Conservation (phyloP, 73 alveolate species). For the Paramecium bursaria region DNA sequence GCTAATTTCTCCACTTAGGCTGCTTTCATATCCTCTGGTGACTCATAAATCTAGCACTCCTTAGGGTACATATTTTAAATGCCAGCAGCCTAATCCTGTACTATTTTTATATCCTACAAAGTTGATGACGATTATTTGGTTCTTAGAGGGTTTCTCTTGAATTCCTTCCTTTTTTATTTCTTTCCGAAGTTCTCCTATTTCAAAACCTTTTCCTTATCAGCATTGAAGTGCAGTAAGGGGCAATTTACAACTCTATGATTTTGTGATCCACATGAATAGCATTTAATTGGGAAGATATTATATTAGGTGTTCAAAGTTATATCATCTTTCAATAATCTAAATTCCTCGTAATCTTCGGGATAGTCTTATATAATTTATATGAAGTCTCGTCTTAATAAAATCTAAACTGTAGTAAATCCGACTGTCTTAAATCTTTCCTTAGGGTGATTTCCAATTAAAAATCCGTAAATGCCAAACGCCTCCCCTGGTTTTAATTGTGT, state of each 20-base stretch:
- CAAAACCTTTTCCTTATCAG: slow-evolving; percentile 48
- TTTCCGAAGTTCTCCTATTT: slow-evolving; percentile 7
- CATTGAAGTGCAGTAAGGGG: slow-evolving; percentile 59
- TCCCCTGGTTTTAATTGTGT: slow-evolving; percentile 22
- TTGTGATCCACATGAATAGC: slow-evolving; percentile 54
- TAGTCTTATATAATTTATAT: slow-evolving; percentile 47
- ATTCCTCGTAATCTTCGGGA: slow-evolving; percentile 62
- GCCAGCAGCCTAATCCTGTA: too few relatives aligned
- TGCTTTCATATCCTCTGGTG: too few relatives aligned
- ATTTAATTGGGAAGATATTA: slow-evolving; percentile 19
- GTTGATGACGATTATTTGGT: too few relatives aligned
- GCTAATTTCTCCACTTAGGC: too few relatives aligned
- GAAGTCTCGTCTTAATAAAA: slow-evolving; percentile 56
- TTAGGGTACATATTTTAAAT: too few relatives aligned
- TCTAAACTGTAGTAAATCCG: slow-evolving; percentile 61
- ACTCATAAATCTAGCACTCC: too few relatives aligned
- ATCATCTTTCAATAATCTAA: slow-evolving; percentile 44
- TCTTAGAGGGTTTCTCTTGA: not conserved
- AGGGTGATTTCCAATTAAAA: slow-evolving; percentile 49
- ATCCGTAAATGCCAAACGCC: slow-evolving; percentile 59
- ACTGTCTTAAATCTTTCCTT: slow-evolving; percentile 47
- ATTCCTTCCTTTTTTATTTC: not conserved
- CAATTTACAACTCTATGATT: slow-evolving; percentile 49
- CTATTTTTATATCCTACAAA: too few relatives aligned
- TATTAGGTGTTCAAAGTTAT: slow-evolving; percentile 38